Evolutionary conservation across 2,329 filamentous ascomycete species (phyloP).

Genomic region (Macrophomina tecta): DNA sequence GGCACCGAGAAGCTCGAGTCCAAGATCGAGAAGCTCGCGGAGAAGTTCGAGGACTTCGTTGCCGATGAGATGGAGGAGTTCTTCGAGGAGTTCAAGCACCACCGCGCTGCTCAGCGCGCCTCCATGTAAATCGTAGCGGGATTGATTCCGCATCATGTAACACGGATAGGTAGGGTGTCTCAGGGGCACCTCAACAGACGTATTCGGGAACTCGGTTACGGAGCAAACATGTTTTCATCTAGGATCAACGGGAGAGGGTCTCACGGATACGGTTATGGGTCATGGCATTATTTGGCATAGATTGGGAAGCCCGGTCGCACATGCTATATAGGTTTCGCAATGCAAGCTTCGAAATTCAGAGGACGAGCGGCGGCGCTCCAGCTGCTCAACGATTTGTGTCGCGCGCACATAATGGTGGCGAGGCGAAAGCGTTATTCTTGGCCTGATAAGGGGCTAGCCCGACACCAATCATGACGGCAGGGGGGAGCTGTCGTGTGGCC

Average conservation of each 20-base stretch:
- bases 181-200: slow-evolving; percentile 1
- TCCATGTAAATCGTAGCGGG: slow-evolving; percentile 21
- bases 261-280: slow-evolving; percentile 17
- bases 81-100: slow-evolving; percentile 60
- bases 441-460: slow-evolving; percentile 8
- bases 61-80: slow-evolving; percentile 57
- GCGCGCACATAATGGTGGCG: background rate
- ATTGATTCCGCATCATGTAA: background rate
- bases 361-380: background rate
- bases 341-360: slow-evolving; percentile 7
- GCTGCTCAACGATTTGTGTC: background rate
- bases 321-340: slow-evolving; percentile 13
- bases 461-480: slow-evolving; percentile 5
- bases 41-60: slow-evolving; percentile 55
- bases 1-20: slow-evolving; percentile 51
- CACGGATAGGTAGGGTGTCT: background rate
- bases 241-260: slow-evolving; percentile 9
- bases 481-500: slow-evolving; percentile 4
- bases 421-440: slow-evolving; percentile 1
- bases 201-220: slow-evolving; percentile 7
- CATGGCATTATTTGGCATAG: slow-evolving; percentile 27
- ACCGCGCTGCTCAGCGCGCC: slow-evolving; percentile 16
- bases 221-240: slow-evolving; percentile 21
- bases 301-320: slow-evolving; percentile 18
- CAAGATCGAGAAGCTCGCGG: slow-evolving; percentile 55